These are phyloP conservation scores for Carallia brachiata DNA, from an alignment of 345 rosid species.

Conservation along the genomic window DNA sequence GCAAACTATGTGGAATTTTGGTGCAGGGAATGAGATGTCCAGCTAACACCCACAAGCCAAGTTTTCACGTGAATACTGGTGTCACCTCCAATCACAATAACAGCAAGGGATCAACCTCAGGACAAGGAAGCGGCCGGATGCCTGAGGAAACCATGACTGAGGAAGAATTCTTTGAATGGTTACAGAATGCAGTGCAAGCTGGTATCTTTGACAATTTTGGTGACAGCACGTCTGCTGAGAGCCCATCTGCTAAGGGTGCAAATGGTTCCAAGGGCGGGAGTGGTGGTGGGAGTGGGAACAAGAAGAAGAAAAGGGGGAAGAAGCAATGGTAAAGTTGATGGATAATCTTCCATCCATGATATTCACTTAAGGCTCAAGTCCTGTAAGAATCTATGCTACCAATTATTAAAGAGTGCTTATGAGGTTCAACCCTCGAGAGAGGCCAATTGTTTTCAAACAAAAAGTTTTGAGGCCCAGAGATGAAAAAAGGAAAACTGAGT, in stretches of 20 bases:
- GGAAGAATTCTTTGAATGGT: slow-evolving; percentile 83
- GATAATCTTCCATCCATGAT: not conserved
- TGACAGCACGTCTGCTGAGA: slow-evolving; percentile 32
- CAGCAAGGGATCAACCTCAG: slow-evolving; percentile 57
- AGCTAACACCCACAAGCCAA: slow-evolving; percentile 91
- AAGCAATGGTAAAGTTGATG: slow-evolving; percentile 57
- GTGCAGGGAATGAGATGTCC: slow-evolving; percentile 96
- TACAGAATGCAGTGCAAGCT: slow-evolving; percentile 78
- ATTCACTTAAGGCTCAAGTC: not conserved
- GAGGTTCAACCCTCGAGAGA: not conserved
- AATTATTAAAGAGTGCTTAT: not conserved
- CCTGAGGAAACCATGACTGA: slow-evolving; percentile 91
- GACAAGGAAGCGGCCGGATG: slow-evolving; percentile 56
- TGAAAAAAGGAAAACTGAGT: slow-evolving; percentile 9
- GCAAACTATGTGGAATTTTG: slow-evolving; percentile 2
- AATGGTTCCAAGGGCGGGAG: slow-evolving; percentile 37
- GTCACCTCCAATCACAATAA: slow-evolving; percentile 47
- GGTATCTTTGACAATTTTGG: slow-evolving; percentile 63
- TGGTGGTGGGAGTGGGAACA: slow-evolving; percentile 38
- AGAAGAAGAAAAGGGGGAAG: slow-evolving; percentile 79
- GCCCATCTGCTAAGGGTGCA: slow-evolving; percentile 42
- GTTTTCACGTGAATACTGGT: slow-evolving; percentile 91
- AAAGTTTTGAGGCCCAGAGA: not conserved
- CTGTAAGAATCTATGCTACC: slow-evolving; percentile 17
- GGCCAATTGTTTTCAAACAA: slow-evolving; percentile 7